Evolutionary conservation across 768 basidiomycete species (phyloP), one percentile per base, ranked within the genome.

Genomic region (Tephrocybe sp.): DNA sequence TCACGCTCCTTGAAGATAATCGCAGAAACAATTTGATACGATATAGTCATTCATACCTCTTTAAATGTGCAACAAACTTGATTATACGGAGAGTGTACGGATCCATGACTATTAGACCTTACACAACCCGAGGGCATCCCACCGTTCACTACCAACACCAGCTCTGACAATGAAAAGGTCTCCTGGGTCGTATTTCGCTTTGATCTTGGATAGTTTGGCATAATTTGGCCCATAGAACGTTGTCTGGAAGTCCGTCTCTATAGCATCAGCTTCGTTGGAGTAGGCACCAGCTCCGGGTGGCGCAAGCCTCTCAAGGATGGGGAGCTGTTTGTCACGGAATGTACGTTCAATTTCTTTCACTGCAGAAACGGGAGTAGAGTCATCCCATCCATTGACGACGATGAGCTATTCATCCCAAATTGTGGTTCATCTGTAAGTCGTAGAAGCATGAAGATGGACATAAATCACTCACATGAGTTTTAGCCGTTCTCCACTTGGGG

Each of bases 191-290:
- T 69, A 70, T 27, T 45, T 49, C 5, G 41, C 39, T 52, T 69
- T 71, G 42, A 69, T 63, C 10, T 2, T 21, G 36, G 61, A 62
- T n/a, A 70, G 52, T 40, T 52, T 62, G 12, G 44, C 51, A 38
- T 69, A 70, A 37, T 69, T 69, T 4, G 63, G 51, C n/a, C 70
- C 69, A 51, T 58, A 71, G 55, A 68, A 66, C 2, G 64, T 65
- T n/a, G 58, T 56, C 31, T 56, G 60, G 56, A 68, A 69, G 38
- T 65, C 49, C 1, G 57, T 50, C 49, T 71, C 67, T 7, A 59
- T 50, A 2, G 57, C 43, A 27, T 71, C 70, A 7, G 59, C 70
- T 47, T 70, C 69, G 43, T 70, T 69, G 4, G 64, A 62, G 53
- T 71, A 70, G 8, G 68, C 54, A 3, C 63, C 68, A 23, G 61